Conservation (phyloP, 2,329 filamentous ascomycete species). For the Scytalidium lignicola region DNA sequence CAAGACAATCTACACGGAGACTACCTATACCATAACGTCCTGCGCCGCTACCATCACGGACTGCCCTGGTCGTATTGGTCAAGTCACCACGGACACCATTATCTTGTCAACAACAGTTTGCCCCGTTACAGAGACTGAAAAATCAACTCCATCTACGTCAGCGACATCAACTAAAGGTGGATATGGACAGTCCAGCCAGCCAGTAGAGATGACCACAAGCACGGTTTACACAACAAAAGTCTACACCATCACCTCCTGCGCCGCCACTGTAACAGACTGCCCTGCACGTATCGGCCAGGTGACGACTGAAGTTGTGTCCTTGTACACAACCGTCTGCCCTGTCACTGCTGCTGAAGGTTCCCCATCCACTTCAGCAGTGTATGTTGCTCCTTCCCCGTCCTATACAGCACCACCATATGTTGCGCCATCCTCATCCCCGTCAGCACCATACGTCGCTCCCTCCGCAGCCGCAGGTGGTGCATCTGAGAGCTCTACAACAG, state of each 20-base stretch:
- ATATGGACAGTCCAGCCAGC: not conserved
- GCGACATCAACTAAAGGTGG: not conserved
- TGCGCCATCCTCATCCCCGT: too few relatives aligned
- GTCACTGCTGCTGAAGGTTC: conserved; percentile 9
- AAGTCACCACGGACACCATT: conserved; percentile 21
- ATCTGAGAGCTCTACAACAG: not conserved
- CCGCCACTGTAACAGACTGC: conserved; percentile 4
- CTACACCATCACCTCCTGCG: conserved; percentile 9
- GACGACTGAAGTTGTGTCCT: conserved; percentile 24
- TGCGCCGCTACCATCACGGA: conserved; percentile 1
- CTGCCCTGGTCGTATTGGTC: conserved; percentile 6
- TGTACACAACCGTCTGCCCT: conserved; percentile 30
- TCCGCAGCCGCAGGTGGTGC: not conserved
- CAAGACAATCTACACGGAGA: conserved; percentile 19
- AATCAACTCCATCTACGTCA: not conserved
- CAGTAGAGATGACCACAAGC: conserved; percentile 1
- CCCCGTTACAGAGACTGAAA: conserved; percentile 6
- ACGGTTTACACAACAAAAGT: conserved; percentile 9
- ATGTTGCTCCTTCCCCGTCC: conserved; percentile 13
- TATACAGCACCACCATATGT: too few relatives aligned
- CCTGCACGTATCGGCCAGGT: conserved; percentile 16
- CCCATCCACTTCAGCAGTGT: conserved; percentile 5
- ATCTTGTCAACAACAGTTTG: conserved; percentile 17
- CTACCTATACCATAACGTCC: not conserved
- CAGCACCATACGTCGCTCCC: not conserved